These are phyloP conservation scores for Spathaspora boniae DNA, from an alignment of 805 yeast genomes.

Conservation along the genomic window DNA sequence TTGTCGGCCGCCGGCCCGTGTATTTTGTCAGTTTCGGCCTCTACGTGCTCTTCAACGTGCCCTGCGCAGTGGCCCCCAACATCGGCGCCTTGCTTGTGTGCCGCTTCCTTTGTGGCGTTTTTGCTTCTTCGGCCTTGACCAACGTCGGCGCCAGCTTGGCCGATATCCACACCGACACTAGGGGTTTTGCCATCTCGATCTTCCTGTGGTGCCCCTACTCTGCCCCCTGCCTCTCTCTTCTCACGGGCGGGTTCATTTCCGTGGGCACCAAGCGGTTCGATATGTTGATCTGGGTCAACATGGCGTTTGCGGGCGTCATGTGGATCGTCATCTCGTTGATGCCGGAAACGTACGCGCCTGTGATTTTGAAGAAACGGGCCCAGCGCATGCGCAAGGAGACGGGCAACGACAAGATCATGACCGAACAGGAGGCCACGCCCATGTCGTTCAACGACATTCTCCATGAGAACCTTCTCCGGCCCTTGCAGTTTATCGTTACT, in stretches of 20 bases:
- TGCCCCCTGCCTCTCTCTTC: conserved; percentile 88
- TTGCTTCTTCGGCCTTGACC: conserved; percentile 77
- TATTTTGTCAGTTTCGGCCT: conserved; percentile 72
- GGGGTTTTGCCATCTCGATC: conserved; percentile 88
- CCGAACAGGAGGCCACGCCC: conserved; percentile 87
- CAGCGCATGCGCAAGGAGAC: conserved; percentile 67
- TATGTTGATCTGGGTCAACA: conserved; percentile 81
- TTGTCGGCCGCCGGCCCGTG: conserved; percentile 81
- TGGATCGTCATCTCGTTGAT: conserved; percentile 61
- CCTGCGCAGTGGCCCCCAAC: conserved; percentile 81
- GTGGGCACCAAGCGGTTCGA: conserved; percentile 67
- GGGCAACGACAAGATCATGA: conserved; percentile 80
- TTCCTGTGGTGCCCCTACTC: conserved; percentile 91
- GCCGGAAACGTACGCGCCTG: conserved; percentile 94
- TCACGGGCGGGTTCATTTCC: conserved; percentile 82
- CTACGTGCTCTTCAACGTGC: conserved; percentile 77
- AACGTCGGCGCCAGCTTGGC: conserved; percentile 90
- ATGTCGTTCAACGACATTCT: conserved; percentile 65
- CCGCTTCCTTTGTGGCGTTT: conserved; percentile 85
- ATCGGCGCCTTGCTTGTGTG: conserved; percentile 78
- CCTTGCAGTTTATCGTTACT: conserved; percentile 68
- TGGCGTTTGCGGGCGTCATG: conserved; percentile 87
- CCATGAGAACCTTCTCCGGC: conserved; percentile 71
- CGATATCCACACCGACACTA: conserved; percentile 76
- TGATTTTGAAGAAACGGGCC: conserved; percentile 67